Conservation (phyloP, 2,329 filamentous ascomycete genomes). For the Pseudonectria buxi region DNA sequence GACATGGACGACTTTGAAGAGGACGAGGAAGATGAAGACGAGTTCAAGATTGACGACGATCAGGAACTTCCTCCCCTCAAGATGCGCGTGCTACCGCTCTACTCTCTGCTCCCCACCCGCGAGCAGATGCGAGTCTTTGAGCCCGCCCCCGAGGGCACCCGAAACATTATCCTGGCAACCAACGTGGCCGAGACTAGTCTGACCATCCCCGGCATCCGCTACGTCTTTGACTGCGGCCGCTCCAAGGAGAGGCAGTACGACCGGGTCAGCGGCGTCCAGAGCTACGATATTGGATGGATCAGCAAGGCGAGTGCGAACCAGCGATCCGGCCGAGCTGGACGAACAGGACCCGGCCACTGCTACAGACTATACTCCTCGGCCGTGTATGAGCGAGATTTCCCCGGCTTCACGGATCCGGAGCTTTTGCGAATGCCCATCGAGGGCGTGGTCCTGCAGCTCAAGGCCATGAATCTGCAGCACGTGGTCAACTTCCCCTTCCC, state of each 20-base stretch:
- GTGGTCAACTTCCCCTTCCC: slow-evolving; percentile 95
- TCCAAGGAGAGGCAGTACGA: slow-evolving; percentile 91
- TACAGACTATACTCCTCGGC: slow-evolving; percentile 93
- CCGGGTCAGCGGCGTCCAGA: slow-evolving; percentile 82
- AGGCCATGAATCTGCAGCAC: slow-evolving; percentile 85
- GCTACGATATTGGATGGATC: slow-evolving; percentile 92
- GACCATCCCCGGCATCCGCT: slow-evolving; percentile 90
- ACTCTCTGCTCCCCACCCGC: slow-evolving; percentile 82
- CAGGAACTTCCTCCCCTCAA: slow-evolving; percentile 54
- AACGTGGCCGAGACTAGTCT: slow-evolving; percentile 97
- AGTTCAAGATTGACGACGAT: slow-evolving; percentile 65
- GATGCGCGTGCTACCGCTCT: slow-evolving; percentile 87
- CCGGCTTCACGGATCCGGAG: slow-evolving; percentile 80
- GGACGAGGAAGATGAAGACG: slow-evolving; percentile 53
- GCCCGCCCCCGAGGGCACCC: slow-evolving; percentile 70
- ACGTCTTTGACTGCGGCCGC: slow-evolving; percentile 91
- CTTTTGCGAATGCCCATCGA: slow-evolving; percentile 88
- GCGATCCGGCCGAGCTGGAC: slow-evolving; percentile 84
- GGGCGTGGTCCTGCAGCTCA: slow-evolving; percentile 85
- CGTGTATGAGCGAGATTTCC: slow-evolving; percentile 84
- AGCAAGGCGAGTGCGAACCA: slow-evolving; percentile 95
- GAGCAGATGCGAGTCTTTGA: slow-evolving; percentile 92
- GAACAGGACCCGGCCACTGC: slow-evolving; percentile 93
- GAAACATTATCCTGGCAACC: slow-evolving; percentile 84
- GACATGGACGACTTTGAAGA: slow-evolving; percentile 56